These are phyloP conservation scores for Aphanocladium album DNA, from an alignment of 2,329 filamentous ascomycete species.

Conservation along the genomic window DNA sequence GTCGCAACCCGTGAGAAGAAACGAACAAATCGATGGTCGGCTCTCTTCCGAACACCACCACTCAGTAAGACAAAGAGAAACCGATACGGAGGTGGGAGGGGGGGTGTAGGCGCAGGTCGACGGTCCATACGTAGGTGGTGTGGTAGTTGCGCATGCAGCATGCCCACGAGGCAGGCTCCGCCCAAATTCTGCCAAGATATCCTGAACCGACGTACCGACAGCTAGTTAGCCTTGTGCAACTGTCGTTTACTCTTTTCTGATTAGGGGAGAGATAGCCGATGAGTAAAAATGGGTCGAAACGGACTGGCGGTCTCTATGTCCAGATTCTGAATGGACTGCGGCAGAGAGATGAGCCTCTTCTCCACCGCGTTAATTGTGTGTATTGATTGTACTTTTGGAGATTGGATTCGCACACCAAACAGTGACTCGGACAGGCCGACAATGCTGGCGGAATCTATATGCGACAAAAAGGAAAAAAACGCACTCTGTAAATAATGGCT, in stretches of 20 bases:
- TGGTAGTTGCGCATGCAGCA: background rate
- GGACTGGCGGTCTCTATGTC: constrained; percentile 1
- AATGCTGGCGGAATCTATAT: background rate
- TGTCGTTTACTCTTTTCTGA: constrained; percentile 3
- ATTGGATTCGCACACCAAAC: background rate
- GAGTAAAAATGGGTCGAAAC: background rate
- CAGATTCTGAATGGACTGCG: constrained; percentile 1
- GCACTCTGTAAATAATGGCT: background rate
- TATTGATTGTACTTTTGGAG: background rate
- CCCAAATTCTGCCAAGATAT: background rate
- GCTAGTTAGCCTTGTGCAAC: background rate
- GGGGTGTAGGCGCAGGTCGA: background rate
- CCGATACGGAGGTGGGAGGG: background rate
- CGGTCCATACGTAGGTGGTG: background rate
- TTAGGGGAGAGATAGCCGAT: background rate
- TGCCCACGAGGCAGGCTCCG: background rate
- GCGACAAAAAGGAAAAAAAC: background rate
- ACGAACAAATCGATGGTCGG: background rate
- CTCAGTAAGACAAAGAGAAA: background rate
- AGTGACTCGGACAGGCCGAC: background rate
- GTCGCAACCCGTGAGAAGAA: background rate
- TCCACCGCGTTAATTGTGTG: background rate
- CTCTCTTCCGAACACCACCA: background rate
- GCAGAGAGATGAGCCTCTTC: constrained; percentile 2
- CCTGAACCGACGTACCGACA: background rate